Conservation (phyloP, 495 filamentous ascomycete genomes). For the Podospora appendiculata region DNA sequence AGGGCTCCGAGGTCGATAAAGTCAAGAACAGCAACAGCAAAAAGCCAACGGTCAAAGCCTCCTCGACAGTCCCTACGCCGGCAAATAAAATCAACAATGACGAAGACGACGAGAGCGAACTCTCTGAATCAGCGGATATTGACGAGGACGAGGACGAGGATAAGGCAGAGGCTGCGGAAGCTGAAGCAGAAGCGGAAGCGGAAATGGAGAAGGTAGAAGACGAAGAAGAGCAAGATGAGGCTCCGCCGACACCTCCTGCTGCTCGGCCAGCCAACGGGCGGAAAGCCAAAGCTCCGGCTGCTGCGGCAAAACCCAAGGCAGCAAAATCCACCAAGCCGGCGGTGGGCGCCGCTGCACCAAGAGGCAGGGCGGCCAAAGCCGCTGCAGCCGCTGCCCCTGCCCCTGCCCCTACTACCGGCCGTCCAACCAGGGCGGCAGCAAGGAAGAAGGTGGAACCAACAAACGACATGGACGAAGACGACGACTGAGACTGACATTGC, state of each 20-base stretch:
- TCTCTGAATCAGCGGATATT: conserved; percentile 6
- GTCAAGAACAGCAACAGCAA: background rate
- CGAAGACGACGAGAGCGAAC: conserved; percentile 7
- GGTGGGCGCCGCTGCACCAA: background rate
- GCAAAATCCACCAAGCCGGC: background rate
- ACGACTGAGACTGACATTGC: conserved; percentile 1
- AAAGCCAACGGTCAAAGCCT: background rate
- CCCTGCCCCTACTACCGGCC: background rate
- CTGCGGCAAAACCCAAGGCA: conserved; percentile 3
- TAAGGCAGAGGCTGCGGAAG: conserved; percentile 10
- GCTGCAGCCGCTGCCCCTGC: background rate
- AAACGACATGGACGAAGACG: conserved; percentile 18
- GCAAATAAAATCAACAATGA: background rate
- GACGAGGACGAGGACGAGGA: conserved; percentile 20
- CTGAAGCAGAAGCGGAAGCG: conserved; percentile 9
- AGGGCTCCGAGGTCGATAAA: background rate
- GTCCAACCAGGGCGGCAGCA: conserved; percentile 2
- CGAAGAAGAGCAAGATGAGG: background rate
- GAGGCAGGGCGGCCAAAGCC: conserved; percentile 1
- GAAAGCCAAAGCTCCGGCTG: conserved; percentile 2
- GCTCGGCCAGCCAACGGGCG: conserved; percentile 11
- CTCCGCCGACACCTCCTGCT: background rate
- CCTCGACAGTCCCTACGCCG: background rate
- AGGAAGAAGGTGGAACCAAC: conserved; percentile 4
- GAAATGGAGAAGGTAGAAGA: background rate